Evolutionary conservation across 805 yeast species (phyloP), one percentile per base, ranked within the genome.

Genomic region (Cephaloascus fragrans): DNA sequence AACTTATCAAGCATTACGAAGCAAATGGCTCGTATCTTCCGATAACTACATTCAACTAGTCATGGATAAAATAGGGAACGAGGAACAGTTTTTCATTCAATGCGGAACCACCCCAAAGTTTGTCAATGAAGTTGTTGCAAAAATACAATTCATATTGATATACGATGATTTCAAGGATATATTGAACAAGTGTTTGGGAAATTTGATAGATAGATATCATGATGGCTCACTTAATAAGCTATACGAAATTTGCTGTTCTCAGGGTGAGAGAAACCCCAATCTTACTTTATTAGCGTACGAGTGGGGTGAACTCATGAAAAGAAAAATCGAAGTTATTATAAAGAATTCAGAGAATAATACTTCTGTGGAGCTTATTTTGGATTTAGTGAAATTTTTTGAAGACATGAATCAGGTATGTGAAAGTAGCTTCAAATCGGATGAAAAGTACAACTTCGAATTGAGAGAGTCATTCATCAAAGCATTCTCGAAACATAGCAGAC

Each of bases 101-200:
- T 23, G 28, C 10, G 12, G 12, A 23, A 12, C 28, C 6, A 6
- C 28, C 10, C 10, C 12, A 6, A 37, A 34, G 2, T 56, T 61
- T 36, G 38, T 48, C 17, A 40, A 50, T 3, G 42, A 41, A 2
- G 40, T 62, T 16, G 35, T 50, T 8, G 17, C 31, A n/a, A 47
- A 51, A 31, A 42, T 64, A 18, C 49, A 49, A 26, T 64, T 68
- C 69, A 40, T 28, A 14, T 46, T 52, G 34, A 44, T 64, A 1
- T 59, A 63, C 35, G 36, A 37, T 2, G 55, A 61, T 36, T 55
- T 61, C 34, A 47, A 43, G 19, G 35, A 37, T 3, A 40, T 53
- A 3, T 40, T 63, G 4, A 35, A 40, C 4, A 39, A 38, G 3
- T 43, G 52, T 3, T 43, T 61, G 12, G 52, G 57, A 0, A 9